Percentiles rank a stretch among this genome's conserved stretches.
Evolutionary conservation across 148 eudicot species (phyloP).

Genomic region (Pharnaceum exiguum): DNA sequence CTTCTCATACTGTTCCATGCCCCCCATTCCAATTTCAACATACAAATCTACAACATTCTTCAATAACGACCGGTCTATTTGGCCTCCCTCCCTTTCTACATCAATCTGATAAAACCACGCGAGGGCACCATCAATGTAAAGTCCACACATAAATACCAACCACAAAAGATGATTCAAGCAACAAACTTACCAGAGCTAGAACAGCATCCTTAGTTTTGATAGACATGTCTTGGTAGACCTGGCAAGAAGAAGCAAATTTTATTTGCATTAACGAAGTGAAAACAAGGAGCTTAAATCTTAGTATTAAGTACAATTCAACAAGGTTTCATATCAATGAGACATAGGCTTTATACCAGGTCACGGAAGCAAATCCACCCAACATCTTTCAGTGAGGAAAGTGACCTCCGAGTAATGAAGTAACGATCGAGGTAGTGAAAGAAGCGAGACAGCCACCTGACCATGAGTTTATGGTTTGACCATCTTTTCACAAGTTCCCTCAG

Average conservation of each 20-base stretch:
- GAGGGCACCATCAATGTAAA: background rate
- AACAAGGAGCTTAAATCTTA: background rate
- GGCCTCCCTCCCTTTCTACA: constrained; percentile 65
- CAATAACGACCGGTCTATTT: constrained; percentile 58
- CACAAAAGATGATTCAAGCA: background rate
- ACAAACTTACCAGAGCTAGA: constrained; percentile 42
- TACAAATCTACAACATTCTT: constrained; percentile 57
- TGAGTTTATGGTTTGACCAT: constrained; percentile 41
- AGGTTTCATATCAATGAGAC: no score
- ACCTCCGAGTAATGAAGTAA: constrained; percentile 24
- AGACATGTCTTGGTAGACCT: constrained; percentile 50
- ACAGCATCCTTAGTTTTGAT: constrained; percentile 56
- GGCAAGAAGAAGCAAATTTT: background rate
- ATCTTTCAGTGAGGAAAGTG: constrained; percentile 27
- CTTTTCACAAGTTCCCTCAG: constrained; percentile 32
- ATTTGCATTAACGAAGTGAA: background rate
- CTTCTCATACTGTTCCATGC: constrained; percentile 37
- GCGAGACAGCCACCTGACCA: constrained; percentile 37
- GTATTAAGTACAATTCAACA: no score
- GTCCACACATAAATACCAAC: background rate
- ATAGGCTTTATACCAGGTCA: constrained; percentile 28
- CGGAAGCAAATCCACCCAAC: constrained; percentile 34
- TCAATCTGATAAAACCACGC: constrained; percentile 38
- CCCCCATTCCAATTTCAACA: constrained; percentile 58
- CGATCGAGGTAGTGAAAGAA: constrained; percentile 38